These are phyloP conservation scores for Aeschynomene evenia DNA, from an alignment of 306 rosid genomes.

Conservation along the genomic window DNA sequence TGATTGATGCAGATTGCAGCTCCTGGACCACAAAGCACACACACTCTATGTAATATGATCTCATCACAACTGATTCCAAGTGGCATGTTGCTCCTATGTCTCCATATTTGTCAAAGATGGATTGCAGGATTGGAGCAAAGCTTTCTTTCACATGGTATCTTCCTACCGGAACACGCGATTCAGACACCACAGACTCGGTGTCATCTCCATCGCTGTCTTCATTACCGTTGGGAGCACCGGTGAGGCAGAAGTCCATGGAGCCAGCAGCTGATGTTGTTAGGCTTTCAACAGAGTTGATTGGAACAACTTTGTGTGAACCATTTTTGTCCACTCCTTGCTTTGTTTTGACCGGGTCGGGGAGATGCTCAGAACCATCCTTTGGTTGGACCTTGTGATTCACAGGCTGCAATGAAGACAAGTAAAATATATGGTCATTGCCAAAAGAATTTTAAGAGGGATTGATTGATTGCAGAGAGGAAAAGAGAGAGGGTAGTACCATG, in stretches of 20 bases:
- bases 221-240: slow-evolving; percentile 30
- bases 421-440: background rate
- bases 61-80: slow-evolving; percentile 78
- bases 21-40: slow-evolving; percentile 89
- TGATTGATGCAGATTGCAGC: slow-evolving; percentile 47
- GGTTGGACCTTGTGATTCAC: slow-evolving; percentile 37
- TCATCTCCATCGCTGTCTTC: slow-evolving; percentile 76
- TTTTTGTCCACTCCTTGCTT: slow-evolving; percentile 35
- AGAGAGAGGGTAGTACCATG: slow-evolving; percentile 39
- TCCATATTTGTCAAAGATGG: slow-evolving; percentile 69
- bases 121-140: slow-evolving; percentile 60
- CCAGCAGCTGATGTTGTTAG: slow-evolving; percentile 32
- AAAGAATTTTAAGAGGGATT: background rate
- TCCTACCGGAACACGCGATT: slow-evolving; percentile 71
- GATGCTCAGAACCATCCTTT: slow-evolving; percentile 11
- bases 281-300: slow-evolving; percentile 26
- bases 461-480: background rate
- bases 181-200: slow-evolving; percentile 54
- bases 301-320: slow-evolving; percentile 31
- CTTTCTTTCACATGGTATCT: slow-evolving; percentile 81
- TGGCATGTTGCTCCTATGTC: slow-evolving; percentile 84
- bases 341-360: background rate
- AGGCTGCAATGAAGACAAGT: slow-evolving; percentile 47
- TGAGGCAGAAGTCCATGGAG: slow-evolving; percentile 49
- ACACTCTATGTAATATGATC: slow-evolving; percentile 81